A percentile compares a stretch with the other conserved stretches of the same genome.
Evolutionary conservation across 768 basidiomycete genomes (phyloP).

Genomic region (Hygrophoropsis aurantiaca): DNA sequence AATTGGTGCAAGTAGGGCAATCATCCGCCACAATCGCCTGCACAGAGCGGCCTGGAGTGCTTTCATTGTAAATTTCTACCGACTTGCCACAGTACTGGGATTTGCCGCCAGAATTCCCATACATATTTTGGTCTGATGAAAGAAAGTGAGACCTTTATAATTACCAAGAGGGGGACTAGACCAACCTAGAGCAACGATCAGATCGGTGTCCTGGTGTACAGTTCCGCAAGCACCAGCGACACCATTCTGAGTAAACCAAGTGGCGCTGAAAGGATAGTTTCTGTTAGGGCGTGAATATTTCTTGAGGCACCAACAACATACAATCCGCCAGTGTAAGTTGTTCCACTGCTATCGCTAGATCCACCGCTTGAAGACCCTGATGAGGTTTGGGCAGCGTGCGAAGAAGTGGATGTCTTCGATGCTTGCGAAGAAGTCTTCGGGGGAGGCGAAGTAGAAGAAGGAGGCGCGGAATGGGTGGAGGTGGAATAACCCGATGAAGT

Average conservation of each 20-base stretch:
- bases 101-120: slow-evolving; percentile 43
- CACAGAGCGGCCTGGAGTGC: slow-evolving; percentile 49
- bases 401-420: slow-evolving; percentile 10
- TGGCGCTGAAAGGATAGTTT: slow-evolving; percentile 42
- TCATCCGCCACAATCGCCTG: slow-evolving; percentile 71
- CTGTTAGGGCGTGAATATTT: background rate
- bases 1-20: slow-evolving; percentile 74
- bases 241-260: slow-evolving; percentile 71
- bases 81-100: slow-evolving; percentile 66
- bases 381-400: slow-evolving; percentile 10
- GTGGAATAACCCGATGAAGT: slow-evolving; percentile 12
- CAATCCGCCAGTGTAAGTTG: slow-evolving; percentile 42
- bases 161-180: background rate
- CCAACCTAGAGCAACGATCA: slow-evolving; percentile 66
- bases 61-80: slow-evolving; percentile 63
- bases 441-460: slow-evolving; percentile 12
- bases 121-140: slow-evolving; percentile 46
- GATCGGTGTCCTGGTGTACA: slow-evolving; percentile 51
- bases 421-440: slow-evolving; percentile 14
- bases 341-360: slow-evolving; percentile 15
- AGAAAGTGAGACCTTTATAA: slow-evolving; percentile 6
- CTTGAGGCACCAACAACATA: slow-evolving; percentile 23
- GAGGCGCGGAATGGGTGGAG: slow-evolving; percentile 17
- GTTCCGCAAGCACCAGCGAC: slow-evolving; percentile 79
- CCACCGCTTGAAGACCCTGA: background rate